phyloP scores from a whole-genome alignment of 352 stramenopile species.

The Phytophthora niederhauseri region DNA sequence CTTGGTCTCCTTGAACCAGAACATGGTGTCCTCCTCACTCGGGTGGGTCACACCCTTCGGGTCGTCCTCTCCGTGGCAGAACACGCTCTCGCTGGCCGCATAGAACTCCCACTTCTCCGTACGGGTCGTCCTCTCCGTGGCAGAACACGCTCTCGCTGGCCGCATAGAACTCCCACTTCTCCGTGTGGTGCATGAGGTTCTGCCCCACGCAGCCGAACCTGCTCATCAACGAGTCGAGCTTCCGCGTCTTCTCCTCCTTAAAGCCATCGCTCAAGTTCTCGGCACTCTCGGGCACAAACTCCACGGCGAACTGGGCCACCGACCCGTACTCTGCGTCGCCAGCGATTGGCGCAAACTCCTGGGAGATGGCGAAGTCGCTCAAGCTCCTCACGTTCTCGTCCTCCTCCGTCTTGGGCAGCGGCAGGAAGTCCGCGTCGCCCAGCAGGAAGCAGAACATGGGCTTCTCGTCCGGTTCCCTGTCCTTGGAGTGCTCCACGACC shows the following conservation, averaged over 20 bases:
- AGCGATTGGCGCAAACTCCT: slow-evolving; percentile 62
- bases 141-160: slow-evolving; percentile 45
- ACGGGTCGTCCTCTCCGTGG: slow-evolving; percentile 40
- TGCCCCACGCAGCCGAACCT: slow-evolving; percentile 72
- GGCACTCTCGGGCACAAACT: slow-evolving; percentile 55
- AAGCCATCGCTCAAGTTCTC: slow-evolving; percentile 37
- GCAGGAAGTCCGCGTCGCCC: slow-evolving; percentile 73
- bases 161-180: slow-evolving; percentile 87
- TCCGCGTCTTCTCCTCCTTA: slow-evolving; percentile 40
- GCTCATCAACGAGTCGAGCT: slow-evolving; percentile 67
- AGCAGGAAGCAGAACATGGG: slow-evolving; percentile 73
- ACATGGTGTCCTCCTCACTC: slow-evolving; percentile 63
- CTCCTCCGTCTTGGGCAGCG: slow-evolving; percentile 50
- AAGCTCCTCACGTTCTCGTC: slow-evolving; percentile 62
- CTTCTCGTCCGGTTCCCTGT: slow-evolving; percentile 32
- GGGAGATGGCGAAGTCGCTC: slow-evolving; percentile 82
- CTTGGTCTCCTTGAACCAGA: slow-evolving; percentile 66
- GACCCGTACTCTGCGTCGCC: slow-evolving; percentile 50
- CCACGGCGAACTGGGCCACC: slow-evolving; percentile 72
- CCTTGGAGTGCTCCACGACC: slow-evolving; percentile 34
- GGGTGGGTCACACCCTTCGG: slow-evolving; percentile 48
- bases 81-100: slow-evolving; percentile 42
- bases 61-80: slow-evolving; percentile 48
- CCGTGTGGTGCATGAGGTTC: slow-evolving; percentile 82
- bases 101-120: slow-evolving; percentile 88